A percentile compares a stretch with the other conserved stretches of the same genome.
Evolutionary conservation across 345 rosid genomes (phyloP).

Genomic region (Theobroma cacao): DNA sequence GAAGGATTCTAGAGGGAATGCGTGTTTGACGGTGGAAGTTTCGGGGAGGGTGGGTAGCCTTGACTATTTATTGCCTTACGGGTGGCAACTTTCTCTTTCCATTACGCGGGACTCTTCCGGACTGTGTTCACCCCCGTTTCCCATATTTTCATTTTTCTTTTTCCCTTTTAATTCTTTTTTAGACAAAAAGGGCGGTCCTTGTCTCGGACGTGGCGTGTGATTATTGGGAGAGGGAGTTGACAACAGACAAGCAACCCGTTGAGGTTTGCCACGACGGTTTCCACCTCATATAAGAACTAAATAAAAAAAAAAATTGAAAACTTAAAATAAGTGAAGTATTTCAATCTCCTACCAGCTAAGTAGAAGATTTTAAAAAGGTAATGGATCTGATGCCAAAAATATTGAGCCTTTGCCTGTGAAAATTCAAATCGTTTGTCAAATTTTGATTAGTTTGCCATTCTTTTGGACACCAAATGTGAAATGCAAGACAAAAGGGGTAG

Average conservation of each 20-base stretch:
- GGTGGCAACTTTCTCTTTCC: background rate
- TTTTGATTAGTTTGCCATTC: background rate
- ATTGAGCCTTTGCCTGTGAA: too few relatives aligned
- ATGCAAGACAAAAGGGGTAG: background rate
- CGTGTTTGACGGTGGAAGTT: background rate
- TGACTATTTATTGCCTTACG: background rate
- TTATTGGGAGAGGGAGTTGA: background rate
- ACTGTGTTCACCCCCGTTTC: background rate
- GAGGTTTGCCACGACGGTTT: background rate
- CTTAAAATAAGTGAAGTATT: too few relatives aligned
- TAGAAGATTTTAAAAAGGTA: too few relatives aligned
- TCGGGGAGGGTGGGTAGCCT: background rate
- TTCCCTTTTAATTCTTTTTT: background rate
- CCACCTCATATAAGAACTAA: too few relatives aligned
- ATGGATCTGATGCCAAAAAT: too few relatives aligned
- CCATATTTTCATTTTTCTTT: too few relatives aligned
- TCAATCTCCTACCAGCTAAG: too few relatives aligned
- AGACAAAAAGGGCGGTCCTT: background rate
- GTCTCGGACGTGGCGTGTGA: background rate
- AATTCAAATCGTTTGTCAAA: too few relatives aligned
- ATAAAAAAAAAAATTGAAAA: too few relatives aligned
- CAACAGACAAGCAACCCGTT: background rate
- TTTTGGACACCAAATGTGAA: background rate
- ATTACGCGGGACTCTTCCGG: background rate
- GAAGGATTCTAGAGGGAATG: background rate